A percentile compares a stretch with the other conserved stretches of the same genome.
Evolutionary conservation across 1,284 basidiomycete genomes (phyloP).

Genomic region (Microbotryum silenes-acaulis): DNA sequence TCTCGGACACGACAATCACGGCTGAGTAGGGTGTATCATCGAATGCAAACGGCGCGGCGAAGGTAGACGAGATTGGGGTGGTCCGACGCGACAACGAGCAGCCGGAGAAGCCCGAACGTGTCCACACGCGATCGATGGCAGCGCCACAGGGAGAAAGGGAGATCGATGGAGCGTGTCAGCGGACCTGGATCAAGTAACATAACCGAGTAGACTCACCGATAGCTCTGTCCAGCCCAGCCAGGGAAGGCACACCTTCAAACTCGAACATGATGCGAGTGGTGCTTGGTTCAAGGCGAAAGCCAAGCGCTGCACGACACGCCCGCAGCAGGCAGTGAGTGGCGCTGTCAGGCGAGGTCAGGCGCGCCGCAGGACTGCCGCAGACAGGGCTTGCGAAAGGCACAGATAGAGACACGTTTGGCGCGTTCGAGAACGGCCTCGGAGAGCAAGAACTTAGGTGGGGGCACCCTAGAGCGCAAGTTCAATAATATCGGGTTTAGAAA

Average conservation of each 20-base stretch:
- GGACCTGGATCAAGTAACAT: no score
- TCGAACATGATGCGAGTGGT: background rate
- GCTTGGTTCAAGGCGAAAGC: no score
- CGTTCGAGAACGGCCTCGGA: no score
- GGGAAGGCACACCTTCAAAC: conserved; percentile 3
- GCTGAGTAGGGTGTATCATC: background rate
- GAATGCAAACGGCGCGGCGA: conserved; percentile 7
- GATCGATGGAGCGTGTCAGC: background rate
- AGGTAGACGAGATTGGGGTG: background rate
- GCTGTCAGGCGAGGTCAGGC: no score
- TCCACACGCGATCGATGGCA: no score
- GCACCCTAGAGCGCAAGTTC: no score
- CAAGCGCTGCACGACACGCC: no score
- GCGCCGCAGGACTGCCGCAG: no score
- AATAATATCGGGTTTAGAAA: background rate
- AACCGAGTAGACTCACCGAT: background rate
- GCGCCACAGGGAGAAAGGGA: background rate
- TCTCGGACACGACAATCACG: conserved; percentile 40
- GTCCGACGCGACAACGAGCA: background rate
- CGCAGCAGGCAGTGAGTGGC: no score
- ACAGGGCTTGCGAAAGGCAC: no score
- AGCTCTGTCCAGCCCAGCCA: conserved; percentile 5
- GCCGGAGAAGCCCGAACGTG: background rate
- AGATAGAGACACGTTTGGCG: no score
- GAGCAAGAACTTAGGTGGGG: no score